Evolutionary conservation across 1,139 yeast genomes (phyloP).

Genomic region (Hyphopichia burtonii): DNA sequence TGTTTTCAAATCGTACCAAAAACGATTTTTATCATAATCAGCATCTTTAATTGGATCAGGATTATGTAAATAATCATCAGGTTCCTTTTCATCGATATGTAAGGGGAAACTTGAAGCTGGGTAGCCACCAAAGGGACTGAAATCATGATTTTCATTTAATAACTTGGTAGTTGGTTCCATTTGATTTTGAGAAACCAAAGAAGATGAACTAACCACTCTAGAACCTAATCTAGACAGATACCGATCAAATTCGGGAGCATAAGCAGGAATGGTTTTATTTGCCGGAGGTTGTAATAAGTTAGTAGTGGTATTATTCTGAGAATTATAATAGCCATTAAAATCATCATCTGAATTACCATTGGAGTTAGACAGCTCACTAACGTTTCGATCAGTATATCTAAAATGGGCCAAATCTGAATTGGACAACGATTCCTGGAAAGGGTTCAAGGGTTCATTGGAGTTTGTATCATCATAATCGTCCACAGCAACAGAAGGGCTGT

Average conservation of each 20-base stretch:
- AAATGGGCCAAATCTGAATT: background rate
- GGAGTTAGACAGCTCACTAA: conserved; percentile 8
- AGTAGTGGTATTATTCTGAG: conserved; percentile 14
- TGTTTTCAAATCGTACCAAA: conserved; percentile 55
- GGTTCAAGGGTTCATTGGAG: conserved; percentile 5
- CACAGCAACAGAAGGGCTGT: conserved; percentile 16
- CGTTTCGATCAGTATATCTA: background rate
- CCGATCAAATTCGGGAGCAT: conserved; percentile 20
- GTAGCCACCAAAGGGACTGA: conserved; percentile 91
- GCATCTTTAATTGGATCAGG: conserved; percentile 93
- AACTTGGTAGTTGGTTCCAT: background rate
- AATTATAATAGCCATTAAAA: conserved; percentile 31
- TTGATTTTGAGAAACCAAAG: conserved; percentile 19
- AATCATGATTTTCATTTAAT: conserved; percentile 21
- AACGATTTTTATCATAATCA: conserved; percentile 64
- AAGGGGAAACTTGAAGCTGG: conserved; percentile 88
- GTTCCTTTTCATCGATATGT: conserved; percentile 84
- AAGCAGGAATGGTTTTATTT: background rate
- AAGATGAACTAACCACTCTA: conserved; percentile 28
- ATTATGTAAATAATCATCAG: conserved; percentile 88
- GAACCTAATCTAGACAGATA: conserved; percentile 26
- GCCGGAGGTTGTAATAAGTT: background rate
- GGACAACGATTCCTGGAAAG: conserved; percentile 5
- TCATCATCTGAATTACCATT: conserved; percentile 10
- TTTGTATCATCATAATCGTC: background rate